These are phyloP conservation scores for Aspergillus amoenus DNA, from an alignment of 2,329 filamentous ascomycete genomes.

Conservation along the genomic window DNA sequence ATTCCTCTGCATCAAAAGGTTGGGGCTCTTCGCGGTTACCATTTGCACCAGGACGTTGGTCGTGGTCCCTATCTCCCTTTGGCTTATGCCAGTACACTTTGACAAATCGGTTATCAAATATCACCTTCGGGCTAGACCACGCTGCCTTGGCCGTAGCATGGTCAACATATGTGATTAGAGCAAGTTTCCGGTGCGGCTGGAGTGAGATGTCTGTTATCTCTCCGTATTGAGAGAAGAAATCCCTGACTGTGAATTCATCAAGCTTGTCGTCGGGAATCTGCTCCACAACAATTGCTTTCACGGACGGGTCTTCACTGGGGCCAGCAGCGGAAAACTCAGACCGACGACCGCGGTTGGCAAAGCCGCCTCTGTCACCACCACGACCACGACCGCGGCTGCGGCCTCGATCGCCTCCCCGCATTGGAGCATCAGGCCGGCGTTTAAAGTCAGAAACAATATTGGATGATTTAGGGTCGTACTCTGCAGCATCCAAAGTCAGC, in stretches of 20 bases:
- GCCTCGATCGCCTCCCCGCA: constrained; percentile 31
- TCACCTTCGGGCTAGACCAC: constrained; percentile 60
- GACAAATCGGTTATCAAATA: constrained; percentile 65
- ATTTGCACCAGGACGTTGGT: constrained; percentile 21
- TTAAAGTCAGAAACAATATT: constrained; percentile 38
- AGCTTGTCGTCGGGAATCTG: constrained; percentile 61
- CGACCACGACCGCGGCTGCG: constrained; percentile 44
- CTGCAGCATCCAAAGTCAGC: constrained; percentile 23
- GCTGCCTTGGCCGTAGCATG: constrained; percentile 54
- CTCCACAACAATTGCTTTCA: constrained; percentile 60
- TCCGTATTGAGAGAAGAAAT: constrained; percentile 61
- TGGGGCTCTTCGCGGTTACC: constrained; percentile 39
- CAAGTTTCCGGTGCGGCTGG: constrained; percentile 54
- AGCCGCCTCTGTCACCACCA: constrained; percentile 45
- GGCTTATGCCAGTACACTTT: constrained; percentile 64
- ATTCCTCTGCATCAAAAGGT: constrained; percentile 53
- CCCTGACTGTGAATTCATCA: constrained; percentile 52
- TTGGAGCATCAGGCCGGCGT: constrained; percentile 21
- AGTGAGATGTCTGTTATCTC: constrained; percentile 55
- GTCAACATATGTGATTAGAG: constrained; percentile 55
- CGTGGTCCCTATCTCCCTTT: constrained; percentile 31
- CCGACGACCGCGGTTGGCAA: constrained; percentile 42
- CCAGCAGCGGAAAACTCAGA: constrained; percentile 56
- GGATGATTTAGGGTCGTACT: constrained; percentile 57
- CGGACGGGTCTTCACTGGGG: constrained; percentile 52